A percentile compares a stretch with the other conserved stretches of the same genome.
phyloP scores from a whole-genome alignment of 1,139 yeast genomes.

The Suhomyces maxii region DNA sequence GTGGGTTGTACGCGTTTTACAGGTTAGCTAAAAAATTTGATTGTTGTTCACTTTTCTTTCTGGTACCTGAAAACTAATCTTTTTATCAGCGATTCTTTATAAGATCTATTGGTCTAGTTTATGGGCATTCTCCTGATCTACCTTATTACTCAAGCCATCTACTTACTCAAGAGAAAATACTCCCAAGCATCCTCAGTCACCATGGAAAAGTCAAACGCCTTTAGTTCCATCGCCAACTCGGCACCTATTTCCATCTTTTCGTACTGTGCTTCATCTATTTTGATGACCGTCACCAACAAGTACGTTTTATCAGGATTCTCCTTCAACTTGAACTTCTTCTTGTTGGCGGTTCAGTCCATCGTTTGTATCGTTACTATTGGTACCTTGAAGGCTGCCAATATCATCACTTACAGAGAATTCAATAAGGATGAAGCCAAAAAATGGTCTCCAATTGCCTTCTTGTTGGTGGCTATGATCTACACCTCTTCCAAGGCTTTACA shows the following conservation, averaged over 20 bases:
- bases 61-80: background rate
- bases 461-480: constrained; percentile 91
- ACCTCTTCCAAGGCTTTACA: constrained; percentile 95
- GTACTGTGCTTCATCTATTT: constrained; percentile 88
- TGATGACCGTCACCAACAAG: constrained; percentile 98
- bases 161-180: constrained; percentile 29
- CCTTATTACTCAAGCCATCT: constrained; percentile 37
- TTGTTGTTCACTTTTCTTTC: constrained; percentile 8
- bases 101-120: constrained; percentile 13
- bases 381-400: constrained; percentile 66
- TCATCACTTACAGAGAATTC: constrained; percentile 84
- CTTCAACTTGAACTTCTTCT: constrained; percentile 88
- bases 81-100: constrained; percentile 1
- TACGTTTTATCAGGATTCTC: constrained; percentile 79
- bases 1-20: background rate
- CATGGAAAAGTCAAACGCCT: constrained; percentile 39
- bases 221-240: constrained; percentile 60
- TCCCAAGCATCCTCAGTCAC: background rate
- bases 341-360: constrained; percentile 76
- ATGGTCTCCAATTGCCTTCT: constrained; percentile 90
- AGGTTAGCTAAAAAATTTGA: constrained; percentile 7
- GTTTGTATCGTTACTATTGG: constrained; percentile 80
- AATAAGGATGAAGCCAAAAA: constrained; percentile 87
- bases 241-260: constrained; percentile 84
- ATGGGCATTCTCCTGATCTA: constrained; percentile 49